phyloP scores from a whole-genome alignment of 805 yeast species.

The Kuraishia ogatae region DNA sequence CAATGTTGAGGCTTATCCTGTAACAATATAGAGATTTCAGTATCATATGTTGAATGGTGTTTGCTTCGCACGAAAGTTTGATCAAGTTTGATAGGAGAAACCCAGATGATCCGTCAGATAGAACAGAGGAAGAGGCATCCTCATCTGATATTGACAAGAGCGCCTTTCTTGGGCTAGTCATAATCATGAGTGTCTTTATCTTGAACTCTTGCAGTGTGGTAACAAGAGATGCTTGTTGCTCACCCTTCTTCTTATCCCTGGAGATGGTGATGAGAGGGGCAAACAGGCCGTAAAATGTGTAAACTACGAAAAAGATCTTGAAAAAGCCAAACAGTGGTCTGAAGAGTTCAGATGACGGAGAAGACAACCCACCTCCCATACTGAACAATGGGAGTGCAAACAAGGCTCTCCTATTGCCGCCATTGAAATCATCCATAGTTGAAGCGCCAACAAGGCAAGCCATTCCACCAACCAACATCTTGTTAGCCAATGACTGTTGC shows the following conservation, averaged over 20 bases:
- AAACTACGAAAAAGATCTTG: constrained; percentile 14
- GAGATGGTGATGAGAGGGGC: neutral
- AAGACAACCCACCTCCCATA: constrained; percentile 11
- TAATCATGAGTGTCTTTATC: no score
- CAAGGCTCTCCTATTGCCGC: constrained; percentile 15
- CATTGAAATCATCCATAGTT: constrained; percentile 38
- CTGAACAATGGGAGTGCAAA: constrained; percentile 22
- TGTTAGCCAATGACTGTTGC: constrained; percentile 26
- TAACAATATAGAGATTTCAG: neutral
- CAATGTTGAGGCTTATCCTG: neutral
- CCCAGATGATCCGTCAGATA: neutral
- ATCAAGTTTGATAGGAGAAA: neutral
- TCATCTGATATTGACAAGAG: neutral
- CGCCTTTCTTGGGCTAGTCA: neutral
- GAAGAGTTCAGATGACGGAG: constrained; percentile 11
- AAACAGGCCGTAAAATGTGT: constrained; percentile 9
- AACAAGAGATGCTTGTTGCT: neutral
- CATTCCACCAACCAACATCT: constrained; percentile 53
- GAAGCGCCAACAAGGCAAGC: constrained; percentile 59
- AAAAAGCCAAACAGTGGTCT: constrained; percentile 19
- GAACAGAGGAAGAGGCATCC: neutral
- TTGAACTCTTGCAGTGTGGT: neutral
- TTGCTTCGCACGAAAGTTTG: neutral
- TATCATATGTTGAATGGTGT: neutral
- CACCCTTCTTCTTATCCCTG: neutral